Base-by-base conservation (phyloP, 1,284 basidiomycete genomes). In the Fomitiporia mediterranea region DNA sequence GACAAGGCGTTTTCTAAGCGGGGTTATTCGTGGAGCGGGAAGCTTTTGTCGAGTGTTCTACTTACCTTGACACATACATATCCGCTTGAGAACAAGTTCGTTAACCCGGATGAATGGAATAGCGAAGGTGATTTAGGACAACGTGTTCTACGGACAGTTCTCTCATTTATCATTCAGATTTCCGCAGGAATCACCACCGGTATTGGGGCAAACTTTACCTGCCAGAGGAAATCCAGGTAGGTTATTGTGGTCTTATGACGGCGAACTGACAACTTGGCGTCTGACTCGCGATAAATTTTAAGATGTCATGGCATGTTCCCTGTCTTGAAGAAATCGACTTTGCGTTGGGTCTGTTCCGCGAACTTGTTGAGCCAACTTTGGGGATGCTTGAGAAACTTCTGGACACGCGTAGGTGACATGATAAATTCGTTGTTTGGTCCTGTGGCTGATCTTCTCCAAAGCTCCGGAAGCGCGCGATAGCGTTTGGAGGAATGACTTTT, bases 401-500 rank as follows among this genome's bases (percentile, higher is more conserved):
- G 11, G 70, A 77, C 32, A 73, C 78, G 40, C 77, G 84, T 81
- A 65, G 44, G 71, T 67, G 11, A 43, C 39, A 23, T 34, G 48
- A 34, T 59, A 17, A 17, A 21, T 54, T 13, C 43, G 21, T 53
- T 23, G 3, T 28, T 47, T 28, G n/a, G 42, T 23, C n/a, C 21
- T 17, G 50, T 39, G 15, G 17, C 72, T 43, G 32, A 67, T 27
- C 55, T 3, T 35, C 25, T 47, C 73, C 69, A 67, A 21, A 60
- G 58, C 42, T 28, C 53, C 53, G 27, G 65, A 75, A 38, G 60
- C 67, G 11, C 75, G 81, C 15, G 82, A 87, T 67, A 76, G 78
- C 21, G 63, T 76, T 13, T 97, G 94, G 94, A 81, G 87, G 25
- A 95, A 94, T 69, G 90, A 95, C 63, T 94, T 95, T 66, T 96